Conservation (phyloP, 192 early-diverging fungal species). For the Coemansia aciculifera region DNA sequence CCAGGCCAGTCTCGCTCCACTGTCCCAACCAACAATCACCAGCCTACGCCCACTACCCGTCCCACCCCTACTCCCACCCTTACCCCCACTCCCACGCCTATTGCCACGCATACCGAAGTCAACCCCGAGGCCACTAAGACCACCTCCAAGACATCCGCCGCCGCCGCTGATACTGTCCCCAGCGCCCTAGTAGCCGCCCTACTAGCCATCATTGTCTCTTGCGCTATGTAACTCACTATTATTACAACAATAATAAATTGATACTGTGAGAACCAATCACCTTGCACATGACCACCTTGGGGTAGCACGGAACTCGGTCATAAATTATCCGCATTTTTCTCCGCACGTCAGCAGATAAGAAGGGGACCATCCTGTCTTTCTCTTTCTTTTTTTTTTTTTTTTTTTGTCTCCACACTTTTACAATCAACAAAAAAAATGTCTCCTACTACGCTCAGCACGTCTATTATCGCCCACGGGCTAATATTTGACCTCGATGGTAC, state of each 20-base stretch:
- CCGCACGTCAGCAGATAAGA: not conserved
- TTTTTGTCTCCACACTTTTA: not conserved
- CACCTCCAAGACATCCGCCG: not conserved
- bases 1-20: conserved; percentile 15
- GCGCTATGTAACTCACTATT: not conserved
- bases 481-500: conserved; percentile 38
- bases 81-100: not conserved
- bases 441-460: not conserved
- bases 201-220: not conserved
- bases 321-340: not conserved
- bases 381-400: not conserved
- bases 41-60: not conserved
- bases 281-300: not conserved
- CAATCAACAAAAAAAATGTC: not conserved
- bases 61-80: not conserved
- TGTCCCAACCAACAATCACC: not conserved
- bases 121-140: not conserved
- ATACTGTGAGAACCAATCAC: not conserved
- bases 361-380: not conserved
- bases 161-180: not conserved
- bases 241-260: not conserved
- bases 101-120: not conserved
- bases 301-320: not conserved
- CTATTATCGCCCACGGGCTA: not conserved
- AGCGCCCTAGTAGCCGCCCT: conserved; percentile 3